Percentiles rank a stretch among this genome's conserved stretches.
Conservation (phyloP, 306 rosid species). For the Prunus kanzakura region DNA sequence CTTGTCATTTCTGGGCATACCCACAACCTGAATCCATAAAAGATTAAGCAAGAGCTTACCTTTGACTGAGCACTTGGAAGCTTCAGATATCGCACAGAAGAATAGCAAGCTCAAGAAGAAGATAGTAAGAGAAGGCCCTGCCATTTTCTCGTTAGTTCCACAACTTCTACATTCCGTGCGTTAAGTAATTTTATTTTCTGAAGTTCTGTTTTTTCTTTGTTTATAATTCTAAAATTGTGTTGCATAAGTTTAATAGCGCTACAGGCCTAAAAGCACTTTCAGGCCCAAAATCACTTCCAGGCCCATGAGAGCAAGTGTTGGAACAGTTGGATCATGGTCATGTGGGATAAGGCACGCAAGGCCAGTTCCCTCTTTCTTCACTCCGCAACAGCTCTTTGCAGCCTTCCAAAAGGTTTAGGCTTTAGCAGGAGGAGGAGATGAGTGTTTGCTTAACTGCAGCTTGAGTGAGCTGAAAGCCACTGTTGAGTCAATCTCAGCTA, state of each 20-base stretch:
- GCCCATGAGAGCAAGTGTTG: background rate
- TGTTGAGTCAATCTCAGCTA: background rate
- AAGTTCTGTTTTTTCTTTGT: background rate
- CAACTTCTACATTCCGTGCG: background rate
- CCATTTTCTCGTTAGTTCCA: conserved; percentile 37
- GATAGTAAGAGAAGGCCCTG: conserved; percentile 12
- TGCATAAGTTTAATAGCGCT: too few species aligned
- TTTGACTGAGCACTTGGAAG: conserved; percentile 61
- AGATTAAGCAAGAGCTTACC: conserved; percentile 30
- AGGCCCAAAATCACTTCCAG: background rate
- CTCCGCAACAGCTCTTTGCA: background rate
- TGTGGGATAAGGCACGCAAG: background rate
- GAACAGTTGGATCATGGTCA: background rate
- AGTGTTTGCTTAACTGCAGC: background rate
- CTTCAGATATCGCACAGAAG: conserved; percentile 38
- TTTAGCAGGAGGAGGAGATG: background rate
- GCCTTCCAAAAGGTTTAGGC: background rate
- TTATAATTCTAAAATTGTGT: background rate
- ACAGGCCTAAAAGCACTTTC: background rate
- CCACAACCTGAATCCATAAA: background rate
- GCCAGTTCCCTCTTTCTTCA: background rate
- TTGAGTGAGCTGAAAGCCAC: background rate
- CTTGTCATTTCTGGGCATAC: background rate
- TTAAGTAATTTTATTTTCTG: background rate
- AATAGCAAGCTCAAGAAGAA: conserved; percentile 30